phyloP scores from a whole-genome alignment of 352 stramenopile genomes.

The Stephanocyclus meneghinianus region DNA sequence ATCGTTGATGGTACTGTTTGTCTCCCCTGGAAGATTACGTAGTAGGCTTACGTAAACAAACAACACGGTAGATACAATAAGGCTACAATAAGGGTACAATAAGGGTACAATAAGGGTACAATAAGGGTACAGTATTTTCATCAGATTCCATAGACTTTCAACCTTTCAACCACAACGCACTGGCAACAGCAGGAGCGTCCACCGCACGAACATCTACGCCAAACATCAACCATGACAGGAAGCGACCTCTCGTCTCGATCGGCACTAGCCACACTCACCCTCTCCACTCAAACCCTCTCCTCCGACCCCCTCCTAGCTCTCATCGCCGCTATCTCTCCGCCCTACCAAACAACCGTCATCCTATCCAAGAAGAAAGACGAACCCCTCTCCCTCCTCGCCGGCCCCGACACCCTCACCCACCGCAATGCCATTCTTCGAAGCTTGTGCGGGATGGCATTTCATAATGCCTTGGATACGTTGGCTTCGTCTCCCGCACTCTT shows the following conservation, averaged over 20 bases:
- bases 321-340: conserved; percentile 24
- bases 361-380: conserved; percentile 43
- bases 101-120: no score
- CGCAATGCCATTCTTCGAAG: conserved; percentile 71
- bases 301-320: conserved; percentile 40
- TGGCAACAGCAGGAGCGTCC: no score
- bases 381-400: conserved; percentile 18
- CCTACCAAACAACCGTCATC: conserved; percentile 36
- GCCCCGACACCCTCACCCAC: conserved; percentile 51
- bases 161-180: no score
- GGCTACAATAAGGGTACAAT: no score
- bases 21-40: no score
- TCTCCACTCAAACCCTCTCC: conserved; percentile 13
- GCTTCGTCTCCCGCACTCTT: conserved; percentile 40
- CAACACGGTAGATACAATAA: no score
- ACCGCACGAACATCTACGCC: no score
- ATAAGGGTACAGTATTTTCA: no score
- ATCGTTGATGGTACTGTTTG: no score
- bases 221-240: conserved; percentile 19
- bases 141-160: no score
- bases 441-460: conserved; percentile 60
- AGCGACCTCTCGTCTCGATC: conserved; percentile 34
- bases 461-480: conserved; percentile 65
- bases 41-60: no score
- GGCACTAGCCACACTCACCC: conserved; percentile 35